Percentiles rank a stretch among this genome's conserved stretches.
These are phyloP conservation scores for Hymenoscyphus repandus DNA, from an alignment of 2,329 filamentous ascomycete genomes.

Conservation along the genomic window DNA sequence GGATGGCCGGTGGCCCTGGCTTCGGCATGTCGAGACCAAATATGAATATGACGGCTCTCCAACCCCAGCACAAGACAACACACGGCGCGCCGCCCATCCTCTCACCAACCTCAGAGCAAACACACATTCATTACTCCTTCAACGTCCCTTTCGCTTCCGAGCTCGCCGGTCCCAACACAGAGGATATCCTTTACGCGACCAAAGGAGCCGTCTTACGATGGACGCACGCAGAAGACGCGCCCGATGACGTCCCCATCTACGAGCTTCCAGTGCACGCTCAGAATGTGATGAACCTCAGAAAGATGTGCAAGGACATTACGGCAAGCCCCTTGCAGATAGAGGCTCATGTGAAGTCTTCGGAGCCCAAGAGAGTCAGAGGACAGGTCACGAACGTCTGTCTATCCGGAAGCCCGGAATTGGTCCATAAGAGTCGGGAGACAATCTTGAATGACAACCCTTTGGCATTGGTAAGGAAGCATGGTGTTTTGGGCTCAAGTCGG, in stretches of 20 bases:
- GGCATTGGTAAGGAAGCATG: conserved; percentile 64
- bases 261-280: conserved; percentile 87
- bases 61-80: conserved; percentile 51
- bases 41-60: conserved; percentile 41
- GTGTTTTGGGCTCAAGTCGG: background rate
- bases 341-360: conserved; percentile 77
- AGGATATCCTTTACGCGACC: conserved; percentile 92
- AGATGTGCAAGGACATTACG: conserved; percentile 77
- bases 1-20: conserved; percentile 54
- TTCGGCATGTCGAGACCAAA: conserved; percentile 55
- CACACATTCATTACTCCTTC: conserved; percentile 88
- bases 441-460: conserved; percentile 91
- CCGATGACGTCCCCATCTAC: conserved; percentile 78
- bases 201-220: conserved; percentile 82
- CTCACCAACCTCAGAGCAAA: conserved; percentile 66
- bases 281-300: conserved; percentile 75
- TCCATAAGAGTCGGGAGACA: conserved; percentile 83
- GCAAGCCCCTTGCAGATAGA: conserved; percentile 67
- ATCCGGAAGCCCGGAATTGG: conserved; percentile 79
- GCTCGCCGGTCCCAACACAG: conserved; percentile 83
- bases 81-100: conserved; percentile 51
- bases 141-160: conserved; percentile 95
- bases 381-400: conserved; percentile 84
- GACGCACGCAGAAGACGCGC: conserved; percentile 85
- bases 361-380: conserved; percentile 65